Evolutionary conservation across 805 yeast species (phyloP), one percentile per base, ranked within the genome.

Genomic region (Metschnikowia rubicola): DNA sequence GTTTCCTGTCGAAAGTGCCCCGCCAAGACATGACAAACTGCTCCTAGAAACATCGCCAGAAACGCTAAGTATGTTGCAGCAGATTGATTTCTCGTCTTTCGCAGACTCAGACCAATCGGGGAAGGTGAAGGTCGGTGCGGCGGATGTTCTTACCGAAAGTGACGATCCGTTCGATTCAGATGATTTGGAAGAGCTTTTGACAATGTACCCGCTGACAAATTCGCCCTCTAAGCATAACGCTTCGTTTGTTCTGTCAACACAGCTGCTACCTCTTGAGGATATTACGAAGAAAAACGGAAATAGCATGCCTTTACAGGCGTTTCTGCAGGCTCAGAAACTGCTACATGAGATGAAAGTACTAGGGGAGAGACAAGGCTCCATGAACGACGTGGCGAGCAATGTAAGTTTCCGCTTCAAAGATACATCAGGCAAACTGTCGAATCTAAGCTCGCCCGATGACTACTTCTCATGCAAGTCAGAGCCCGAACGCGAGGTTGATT

Each of bases 91-190:
- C 45, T 50, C 56, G 15, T 56, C 64, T 1, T 53, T 55, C 17
- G 35, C 40, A 10, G 57, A 53, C 30, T 48, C 55, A 8, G 45
- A 46, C 11, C 15, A 26, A 11, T 37, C 44, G 5, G 38, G 33
- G 7, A n/a, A 31, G 11, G 13, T 21, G 6, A 15, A 30, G n/a
- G 26, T 28, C 10, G 48, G 45, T 10, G 44, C 39, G 4, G 19
- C 35, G 5, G 47, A 41, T 13, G 43, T 38, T n/a, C 34, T 30
- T 13, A 39, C 54, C 8, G 54, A 43, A 19, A 52, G 55, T 13
- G 59, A 56, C 11, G 60, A 56, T 32, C 58, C 56, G 2, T 54
- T 54, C 39, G 59, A 54, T 13, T 53, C 60, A 7, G 54, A 53
- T 3, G 61, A 58, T 38, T 46, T 59, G 36, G 56, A 51, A 13